A percentile compares a stretch with the other conserved stretches of the same genome.
Evolutionary conservation across 331 rosid genomes (phyloP).

Genomic region (Cucumis variabilis): DNA sequence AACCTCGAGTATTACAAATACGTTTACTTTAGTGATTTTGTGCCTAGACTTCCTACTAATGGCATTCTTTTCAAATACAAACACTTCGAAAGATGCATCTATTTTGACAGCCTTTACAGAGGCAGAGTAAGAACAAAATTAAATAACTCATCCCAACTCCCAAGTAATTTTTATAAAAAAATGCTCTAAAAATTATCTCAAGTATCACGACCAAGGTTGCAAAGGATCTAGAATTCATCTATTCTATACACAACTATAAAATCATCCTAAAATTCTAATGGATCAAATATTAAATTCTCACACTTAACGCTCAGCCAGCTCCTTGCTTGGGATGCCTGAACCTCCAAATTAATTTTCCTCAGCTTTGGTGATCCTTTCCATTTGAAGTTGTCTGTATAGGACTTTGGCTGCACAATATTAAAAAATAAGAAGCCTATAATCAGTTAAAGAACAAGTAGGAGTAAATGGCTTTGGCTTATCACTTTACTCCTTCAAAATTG

Average conservation of each 20-base stretch:
- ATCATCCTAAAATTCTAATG: too few species aligned
- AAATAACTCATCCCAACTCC: background rate
- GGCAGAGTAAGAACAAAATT: constrained; percentile 34
- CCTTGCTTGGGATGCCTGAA: background rate
- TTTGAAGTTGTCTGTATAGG: constrained; percentile 93
- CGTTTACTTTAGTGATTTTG: constrained; percentile 67
- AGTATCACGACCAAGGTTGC: background rate
- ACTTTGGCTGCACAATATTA: constrained; percentile 58
- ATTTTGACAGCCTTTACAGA: constrained; percentile 60
- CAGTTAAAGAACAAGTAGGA: background rate
- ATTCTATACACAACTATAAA: background rate
- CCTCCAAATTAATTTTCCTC: constrained; percentile 44
- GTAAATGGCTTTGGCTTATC: background rate
- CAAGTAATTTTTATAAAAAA: too few species aligned
- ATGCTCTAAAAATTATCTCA: background rate
- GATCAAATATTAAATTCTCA: background rate
- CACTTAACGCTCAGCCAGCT: background rate
- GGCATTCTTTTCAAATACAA: background rate
- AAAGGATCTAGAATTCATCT: background rate
- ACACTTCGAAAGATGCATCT: constrained; percentile 68
- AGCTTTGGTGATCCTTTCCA: constrained; percentile 80
- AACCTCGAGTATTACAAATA: constrained; percentile 58
- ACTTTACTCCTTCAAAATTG: too few species aligned
- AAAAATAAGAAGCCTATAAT: background rate
- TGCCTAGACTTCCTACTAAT: constrained; percentile 42